Conservation (phyloP, 164 flowering plant genomes). For the Liquidambar formosana region DNA sequence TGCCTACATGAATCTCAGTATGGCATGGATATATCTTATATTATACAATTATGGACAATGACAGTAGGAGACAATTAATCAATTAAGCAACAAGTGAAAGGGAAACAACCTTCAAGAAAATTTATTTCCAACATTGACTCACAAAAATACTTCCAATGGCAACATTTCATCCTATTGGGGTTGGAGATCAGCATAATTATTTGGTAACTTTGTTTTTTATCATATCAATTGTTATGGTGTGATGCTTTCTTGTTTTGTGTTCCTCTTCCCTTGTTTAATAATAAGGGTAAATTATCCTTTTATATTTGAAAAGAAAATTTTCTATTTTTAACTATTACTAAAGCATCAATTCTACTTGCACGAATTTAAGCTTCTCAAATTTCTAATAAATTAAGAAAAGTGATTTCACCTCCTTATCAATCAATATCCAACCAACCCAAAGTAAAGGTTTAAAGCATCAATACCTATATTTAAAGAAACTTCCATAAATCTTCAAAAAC, state of each 20-base stretch:
- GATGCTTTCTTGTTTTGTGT: not conserved
- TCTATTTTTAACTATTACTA: not conserved
- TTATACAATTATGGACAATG: too few relatives aligned
- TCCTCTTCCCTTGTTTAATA: not conserved
- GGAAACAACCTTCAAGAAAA: not conserved
- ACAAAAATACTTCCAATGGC: not conserved
- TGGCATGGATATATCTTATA: too few relatives aligned
- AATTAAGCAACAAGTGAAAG: not conserved
- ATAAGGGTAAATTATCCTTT: too few relatives aligned
- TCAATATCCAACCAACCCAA: not conserved
- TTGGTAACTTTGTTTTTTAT: not conserved
- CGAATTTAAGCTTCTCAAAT: not conserved
- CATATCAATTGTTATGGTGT: not conserved
- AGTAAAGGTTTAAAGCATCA: not conserved
- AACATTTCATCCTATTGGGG: not conserved
- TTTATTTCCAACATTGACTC: not conserved
- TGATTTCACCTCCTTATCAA: not conserved
- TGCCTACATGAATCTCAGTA: too few relatives aligned
- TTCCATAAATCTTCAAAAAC: not conserved
- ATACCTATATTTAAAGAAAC: not conserved
- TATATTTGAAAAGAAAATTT: too few relatives aligned
- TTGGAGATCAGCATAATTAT: not conserved
- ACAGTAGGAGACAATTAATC: not conserved
- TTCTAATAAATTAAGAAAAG: not conserved
- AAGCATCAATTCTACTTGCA: not conserved